Evolutionary conservation across 2,329 filamentous ascomycete genomes (phyloP), one percentile per base, ranked within the genome.

Genomic region (Podosphaera xanthii): DNA sequence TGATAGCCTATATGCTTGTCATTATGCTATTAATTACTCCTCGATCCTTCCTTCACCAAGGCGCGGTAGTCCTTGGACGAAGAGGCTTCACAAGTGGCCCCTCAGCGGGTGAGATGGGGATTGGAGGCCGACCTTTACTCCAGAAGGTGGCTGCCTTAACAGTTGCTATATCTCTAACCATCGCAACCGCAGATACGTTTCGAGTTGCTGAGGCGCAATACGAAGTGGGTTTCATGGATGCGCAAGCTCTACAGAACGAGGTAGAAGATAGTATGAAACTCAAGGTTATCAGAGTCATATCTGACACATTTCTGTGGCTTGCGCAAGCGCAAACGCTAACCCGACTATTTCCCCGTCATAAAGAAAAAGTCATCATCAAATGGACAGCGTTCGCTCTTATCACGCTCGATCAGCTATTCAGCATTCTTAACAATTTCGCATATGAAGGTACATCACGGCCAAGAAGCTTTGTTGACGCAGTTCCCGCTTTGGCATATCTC

Each of bases 281-380:
- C 63, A 88, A 92, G 65, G 80, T 94, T 61, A 91, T 94, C 61
- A 84, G 90, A 63, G 81, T 97, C 64, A 88, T 98, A 63, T 97
- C 91, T 22, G 89, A 95, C 71, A 90, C 92, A 0, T 97, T 97
- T 70, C 76, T 98, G 36, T 97, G 92, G 91, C 81, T 98, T 46
- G 92, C 92, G 0, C 92, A 98, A 71, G 91, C 94, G 0, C 92
- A 98, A 73, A 98, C 92, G 0, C 73, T 98, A 60, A 97, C 97
- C 65, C 85, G 92, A 58, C 76, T 98, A 1, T 98, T 98, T 65
- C 92, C 92, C 6, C 87, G 92, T 40, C 91, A 97, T 68, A 87
- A 94, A 67, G 92, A 98, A 72, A 97, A 97, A 72, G 83, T 97
- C 58, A 87, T 97, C 64, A 98, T 98, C 73, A 97, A 97, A 73